A percentile compares a stretch with the other conserved stretches of the same genome.
Conservation (phyloP, 2,329 filamentous ascomycete genomes). For the Clonostachys rosea region DNA sequence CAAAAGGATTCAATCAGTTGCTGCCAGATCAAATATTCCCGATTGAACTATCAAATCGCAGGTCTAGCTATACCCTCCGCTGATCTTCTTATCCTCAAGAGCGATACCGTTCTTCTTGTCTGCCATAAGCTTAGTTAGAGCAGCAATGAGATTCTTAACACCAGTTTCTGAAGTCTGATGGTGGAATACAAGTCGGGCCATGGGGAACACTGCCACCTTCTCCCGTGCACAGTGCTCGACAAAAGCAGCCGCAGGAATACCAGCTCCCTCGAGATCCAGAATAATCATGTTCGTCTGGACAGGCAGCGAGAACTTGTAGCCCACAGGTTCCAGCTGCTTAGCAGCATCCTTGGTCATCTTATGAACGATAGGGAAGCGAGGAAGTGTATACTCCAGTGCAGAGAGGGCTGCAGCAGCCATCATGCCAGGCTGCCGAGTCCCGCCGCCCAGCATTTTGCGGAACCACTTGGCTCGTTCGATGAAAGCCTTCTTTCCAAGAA, state of each 20-base stretch:
- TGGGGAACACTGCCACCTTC: slow-evolving; percentile 1
- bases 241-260: slow-evolving; percentile 13
- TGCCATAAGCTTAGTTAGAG: slow-evolving; percentile 1
- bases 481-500: slow-evolving; percentile 43
- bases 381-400: slow-evolving; percentile 40
- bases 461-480: slow-evolving; percentile 29
- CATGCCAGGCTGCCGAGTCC: slow-evolving; percentile 65
- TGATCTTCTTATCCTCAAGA: not conserved
- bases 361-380: slow-evolving; percentile 11
- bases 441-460: slow-evolving; percentile 68
- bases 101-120: slow-evolving; percentile 4
- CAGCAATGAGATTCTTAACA: slow-evolving; percentile 1
- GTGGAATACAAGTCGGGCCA: slow-evolving; percentile 4
- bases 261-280: slow-evolving; percentile 30
- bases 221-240: slow-evolving; percentile 4
- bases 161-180: slow-evolving; percentile 1
- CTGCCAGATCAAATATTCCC: no score
- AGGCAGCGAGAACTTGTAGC: slow-evolving; percentile 15
- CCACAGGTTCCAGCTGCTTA: slow-evolving; percentile 5
- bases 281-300: slow-evolving; percentile 20
- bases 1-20: no score
- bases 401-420: slow-evolving; percentile 64
- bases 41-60: no score
- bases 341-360: slow-evolving; percentile 9
- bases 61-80: not conserved